These are phyloP conservation scores for Tuber borchii DNA, from an alignment of 495 filamentous ascomycete species.

Conservation along the genomic window DNA sequence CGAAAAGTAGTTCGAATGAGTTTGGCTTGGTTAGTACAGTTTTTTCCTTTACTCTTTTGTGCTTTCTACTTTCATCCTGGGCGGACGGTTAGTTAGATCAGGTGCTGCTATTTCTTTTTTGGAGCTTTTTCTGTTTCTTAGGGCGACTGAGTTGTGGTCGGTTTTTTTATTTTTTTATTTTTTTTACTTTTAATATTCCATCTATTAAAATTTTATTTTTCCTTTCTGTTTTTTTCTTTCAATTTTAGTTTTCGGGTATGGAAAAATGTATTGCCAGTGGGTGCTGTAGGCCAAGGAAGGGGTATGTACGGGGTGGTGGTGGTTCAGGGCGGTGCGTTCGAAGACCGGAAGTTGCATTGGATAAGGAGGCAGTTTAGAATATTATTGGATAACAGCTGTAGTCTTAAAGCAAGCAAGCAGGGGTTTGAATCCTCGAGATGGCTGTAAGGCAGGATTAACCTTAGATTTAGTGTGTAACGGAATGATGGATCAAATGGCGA, in stretches of 20 bases:
- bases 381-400: not conserved
- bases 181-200: not conserved
- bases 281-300: not conserved
- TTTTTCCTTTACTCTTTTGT: slow-evolving; percentile 6
- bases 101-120: not conserved
- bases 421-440: not conserved
- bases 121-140: not conserved
- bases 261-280: not conserved
- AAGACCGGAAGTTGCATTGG: not conserved
- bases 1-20: slow-evolving; percentile 16
- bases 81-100: not conserved
- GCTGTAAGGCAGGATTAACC: slow-evolving; percentile 11
- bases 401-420: not conserved
- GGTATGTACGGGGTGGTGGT: not conserved
- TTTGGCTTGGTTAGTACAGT: slow-evolving; percentile 10
- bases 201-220: not conserved
- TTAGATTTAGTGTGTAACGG: slow-evolving; percentile 4
- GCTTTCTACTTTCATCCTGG: not conserved
- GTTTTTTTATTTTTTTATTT: no score
- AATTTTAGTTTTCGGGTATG: not conserved
- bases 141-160: not conserved
- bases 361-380: not conserved
- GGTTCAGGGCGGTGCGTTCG: not conserved
- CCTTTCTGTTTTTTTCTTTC: not conserved
- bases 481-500: not conserved